Evolutionary conservation across 495 filamentous ascomycete species (phyloP).

Genomic region (Hypoxylon subgilvum): DNA sequence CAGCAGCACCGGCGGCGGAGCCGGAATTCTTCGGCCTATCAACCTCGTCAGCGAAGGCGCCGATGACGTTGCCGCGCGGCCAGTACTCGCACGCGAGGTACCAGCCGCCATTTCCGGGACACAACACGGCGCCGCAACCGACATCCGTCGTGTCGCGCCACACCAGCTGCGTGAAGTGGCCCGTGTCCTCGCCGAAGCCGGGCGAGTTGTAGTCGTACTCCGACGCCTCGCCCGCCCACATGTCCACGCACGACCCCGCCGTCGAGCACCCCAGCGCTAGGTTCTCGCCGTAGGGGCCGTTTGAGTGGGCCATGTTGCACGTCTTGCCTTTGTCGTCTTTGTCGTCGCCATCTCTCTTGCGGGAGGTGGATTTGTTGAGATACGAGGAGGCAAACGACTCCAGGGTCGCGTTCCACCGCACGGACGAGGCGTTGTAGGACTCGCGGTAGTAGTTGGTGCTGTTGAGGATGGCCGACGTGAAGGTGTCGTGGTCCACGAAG

Average conservation of each 20-base stretch:
- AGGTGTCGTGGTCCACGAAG: conserved; percentile 57
- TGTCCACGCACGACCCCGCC: conserved; percentile 63
- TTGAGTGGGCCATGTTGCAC: conserved; percentile 69
- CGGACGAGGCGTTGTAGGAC: conserved; percentile 64
- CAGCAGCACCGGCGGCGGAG: not conserved
- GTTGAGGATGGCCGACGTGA: conserved; percentile 66
- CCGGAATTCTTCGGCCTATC: conserved; percentile 26
- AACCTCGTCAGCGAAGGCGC: conserved; percentile 62
- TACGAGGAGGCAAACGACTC: conserved; percentile 57
- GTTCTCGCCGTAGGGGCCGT: conserved; percentile 79
- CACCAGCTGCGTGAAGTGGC: conserved; percentile 85
- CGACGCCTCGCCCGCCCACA: conserved; percentile 69
- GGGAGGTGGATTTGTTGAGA: conserved; percentile 14
- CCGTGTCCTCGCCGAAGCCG: conserved; percentile 68
- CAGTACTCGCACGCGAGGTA: conserved; percentile 83
- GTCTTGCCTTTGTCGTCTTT: conserved; percentile 50
- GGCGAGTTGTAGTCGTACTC: conserved; percentile 64
- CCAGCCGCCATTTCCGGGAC: conserved; percentile 64
- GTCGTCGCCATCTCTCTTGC: not conserved
- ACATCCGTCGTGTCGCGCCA: conserved; percentile 74
- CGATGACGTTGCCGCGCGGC: conserved; percentile 74
- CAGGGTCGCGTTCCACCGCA: conserved; percentile 72
- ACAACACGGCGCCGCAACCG: conserved; percentile 70
- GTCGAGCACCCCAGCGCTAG: conserved; percentile 71
- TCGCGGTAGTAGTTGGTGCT: conserved; percentile 71